A percentile compares a stretch with the other conserved stretches of the same genome.
phyloP scores from a whole-genome alignment of 2,329 filamentous ascomycete species.

The Fusarium vanettenii region DNA sequence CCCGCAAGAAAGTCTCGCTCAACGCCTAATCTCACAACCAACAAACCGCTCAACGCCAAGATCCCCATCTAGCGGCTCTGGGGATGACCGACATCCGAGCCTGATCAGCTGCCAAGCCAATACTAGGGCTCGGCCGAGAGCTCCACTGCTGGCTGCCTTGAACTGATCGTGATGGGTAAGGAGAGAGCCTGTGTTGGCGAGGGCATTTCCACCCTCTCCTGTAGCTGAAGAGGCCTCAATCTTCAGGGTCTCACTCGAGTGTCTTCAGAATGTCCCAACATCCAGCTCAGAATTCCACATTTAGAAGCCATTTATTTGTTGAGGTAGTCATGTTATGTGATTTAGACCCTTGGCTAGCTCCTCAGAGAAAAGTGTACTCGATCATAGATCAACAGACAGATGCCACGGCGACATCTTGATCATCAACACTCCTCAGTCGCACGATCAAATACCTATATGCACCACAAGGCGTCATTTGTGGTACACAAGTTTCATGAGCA shows the following conservation, averaged over 20 bases:
- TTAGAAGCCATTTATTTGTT: no score
- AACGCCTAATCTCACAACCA: neutral
- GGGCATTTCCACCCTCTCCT: neutral
- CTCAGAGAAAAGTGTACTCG: no score
- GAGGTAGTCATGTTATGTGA: no score
- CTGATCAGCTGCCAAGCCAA: neutral
- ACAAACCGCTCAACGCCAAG: neutral
- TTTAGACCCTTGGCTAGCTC: no score
- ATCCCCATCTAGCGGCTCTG: neutral
- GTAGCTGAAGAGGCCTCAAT: neutral
- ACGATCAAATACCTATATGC: neutral
- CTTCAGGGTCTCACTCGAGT: neutral
- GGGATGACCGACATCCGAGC: neutral
- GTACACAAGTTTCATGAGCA: neutral
- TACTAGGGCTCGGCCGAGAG: neutral
- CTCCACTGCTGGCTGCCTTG: neutral
- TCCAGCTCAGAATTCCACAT: no score
- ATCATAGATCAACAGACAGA: no score
- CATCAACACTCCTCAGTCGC: neutral
- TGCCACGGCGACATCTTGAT: neutral
- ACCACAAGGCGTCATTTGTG: neutral
- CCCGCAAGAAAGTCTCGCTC: neutral
- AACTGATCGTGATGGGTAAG: neutral
- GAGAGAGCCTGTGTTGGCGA: neutral
- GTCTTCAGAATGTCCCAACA: no score